A percentile compares a stretch with the other conserved stretches of the same genome.
Conservation (phyloP, 805 yeast species). For the Ogataea saltuana region DNA sequence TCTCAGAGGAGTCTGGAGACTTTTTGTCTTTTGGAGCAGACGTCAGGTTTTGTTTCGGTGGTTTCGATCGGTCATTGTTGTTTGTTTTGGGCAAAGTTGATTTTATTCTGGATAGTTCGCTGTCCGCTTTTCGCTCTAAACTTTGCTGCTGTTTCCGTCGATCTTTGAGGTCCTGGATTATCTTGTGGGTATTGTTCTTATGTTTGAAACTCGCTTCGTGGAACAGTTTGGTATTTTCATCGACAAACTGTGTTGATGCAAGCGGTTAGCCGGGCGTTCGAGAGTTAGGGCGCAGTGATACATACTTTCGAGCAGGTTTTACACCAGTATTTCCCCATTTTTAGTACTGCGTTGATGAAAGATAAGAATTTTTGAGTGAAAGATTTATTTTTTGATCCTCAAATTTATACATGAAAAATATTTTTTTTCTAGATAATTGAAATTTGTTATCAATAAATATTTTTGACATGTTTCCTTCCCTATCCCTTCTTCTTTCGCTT, state of each 20-base stretch:
- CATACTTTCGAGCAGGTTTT: constrained; percentile 39
- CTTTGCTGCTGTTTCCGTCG: constrained; percentile 25
- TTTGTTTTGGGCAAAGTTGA: not conserved
- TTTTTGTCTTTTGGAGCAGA: no score
- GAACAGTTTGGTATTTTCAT: constrained; percentile 33
- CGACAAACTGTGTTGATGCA: constrained; percentile 42
- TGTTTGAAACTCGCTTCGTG: constrained; percentile 40
- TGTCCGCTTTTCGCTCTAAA: constrained; percentile 19
- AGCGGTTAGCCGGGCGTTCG: no score
- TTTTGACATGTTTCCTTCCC: not conserved
- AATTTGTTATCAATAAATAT: no score
- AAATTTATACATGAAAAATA: no score
- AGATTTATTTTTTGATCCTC: no score
- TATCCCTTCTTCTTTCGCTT: not conserved
- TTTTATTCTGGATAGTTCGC: not conserved
- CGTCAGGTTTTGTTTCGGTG: no score
- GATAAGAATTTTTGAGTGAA: no score
- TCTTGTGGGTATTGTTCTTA: constrained; percentile 23
- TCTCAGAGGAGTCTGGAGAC: no score
- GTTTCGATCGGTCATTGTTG: no score
- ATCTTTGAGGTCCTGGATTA: constrained; percentile 30
- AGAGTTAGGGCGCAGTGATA: no score
- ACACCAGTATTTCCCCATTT: constrained; percentile 39
- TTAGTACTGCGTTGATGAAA: not conserved
- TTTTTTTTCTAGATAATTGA: not conserved